These are phyloP conservation scores for Obba rivulosa DNA, from an alignment of 768 basidiomycete genomes.

Conservation along the genomic window DNA sequence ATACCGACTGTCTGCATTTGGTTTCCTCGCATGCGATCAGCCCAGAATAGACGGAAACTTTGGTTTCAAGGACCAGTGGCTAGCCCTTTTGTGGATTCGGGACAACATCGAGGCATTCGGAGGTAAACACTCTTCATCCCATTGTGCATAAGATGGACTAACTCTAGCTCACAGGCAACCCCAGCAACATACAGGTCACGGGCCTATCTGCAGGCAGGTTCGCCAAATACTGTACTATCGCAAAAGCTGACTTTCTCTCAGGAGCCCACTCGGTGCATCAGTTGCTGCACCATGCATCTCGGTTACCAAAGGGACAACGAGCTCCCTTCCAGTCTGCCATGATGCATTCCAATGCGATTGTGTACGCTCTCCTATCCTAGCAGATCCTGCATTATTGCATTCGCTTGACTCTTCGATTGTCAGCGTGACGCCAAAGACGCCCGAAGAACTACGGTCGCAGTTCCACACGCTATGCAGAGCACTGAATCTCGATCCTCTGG, in stretches of 20 bases:
- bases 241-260: conserved; percentile 22
- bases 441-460: conserved; percentile 51
- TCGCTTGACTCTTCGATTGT: neutral
- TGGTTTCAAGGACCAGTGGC: conserved; percentile 83
- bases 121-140: too few species aligned
- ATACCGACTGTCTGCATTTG: conserved; percentile 72
- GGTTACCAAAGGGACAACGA: conserved; percentile 45
- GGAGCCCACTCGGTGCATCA: conserved; percentile 76
- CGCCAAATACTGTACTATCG: neutral
- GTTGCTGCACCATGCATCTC: conserved; percentile 63
- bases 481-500: conserved; percentile 48
- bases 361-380: conserved; percentile 35
- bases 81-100: conserved; percentile 67
- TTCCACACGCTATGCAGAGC: conserved; percentile 57
- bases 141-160: too few species aligned
- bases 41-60: conserved; percentile 67
- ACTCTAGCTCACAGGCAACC: too few species aligned
- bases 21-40: conserved; percentile 64
- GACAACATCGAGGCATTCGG: conserved; percentile 66
- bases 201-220: conserved; percentile 67
- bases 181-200: conserved; percentile 51
- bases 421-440: conserved; percentile 50
- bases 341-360: conserved; percentile 71
- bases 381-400: neutral
- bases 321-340: conserved; percentile 65